Evolutionary conservation across 139 green algal genomes (phyloP).

Genomic region (Coccomyxa sp.): DNA sequence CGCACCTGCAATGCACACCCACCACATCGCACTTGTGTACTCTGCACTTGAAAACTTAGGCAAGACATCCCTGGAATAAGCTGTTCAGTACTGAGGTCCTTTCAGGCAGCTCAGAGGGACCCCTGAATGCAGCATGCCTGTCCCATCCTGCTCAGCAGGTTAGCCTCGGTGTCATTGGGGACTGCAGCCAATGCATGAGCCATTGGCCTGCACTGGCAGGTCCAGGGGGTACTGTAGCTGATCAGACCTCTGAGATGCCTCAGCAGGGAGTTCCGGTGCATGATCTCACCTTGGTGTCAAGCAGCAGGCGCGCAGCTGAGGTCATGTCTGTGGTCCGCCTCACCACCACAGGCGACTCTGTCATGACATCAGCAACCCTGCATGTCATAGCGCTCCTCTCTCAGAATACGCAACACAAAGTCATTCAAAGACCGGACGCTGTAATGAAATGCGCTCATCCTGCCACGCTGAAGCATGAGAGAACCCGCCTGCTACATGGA

Average conservation of each 20-base stretch:
- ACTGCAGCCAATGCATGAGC: not conserved
- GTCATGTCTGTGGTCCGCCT: constrained; percentile 53
- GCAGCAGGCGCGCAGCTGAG: constrained; percentile 50
- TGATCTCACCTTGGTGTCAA: constrained; percentile 19
- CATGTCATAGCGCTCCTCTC: not conserved
- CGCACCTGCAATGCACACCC: no score
- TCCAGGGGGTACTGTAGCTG: not conserved
- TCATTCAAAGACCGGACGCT: no score
- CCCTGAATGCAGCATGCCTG: not conserved
- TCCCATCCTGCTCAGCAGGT: not conserved
- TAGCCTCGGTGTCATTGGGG: not conserved
- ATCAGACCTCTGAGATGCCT: no score
- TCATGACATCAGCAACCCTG: constrained; percentile 81
- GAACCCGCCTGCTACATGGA: not conserved
- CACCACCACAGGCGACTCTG: constrained; percentile 56
- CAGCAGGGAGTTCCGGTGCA: no score
- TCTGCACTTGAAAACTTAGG: not conserved
- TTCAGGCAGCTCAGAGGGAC: not conserved
- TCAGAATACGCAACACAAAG: no score
- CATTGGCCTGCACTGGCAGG: not conserved
- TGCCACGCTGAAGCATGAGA: no score
- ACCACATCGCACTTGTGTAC: constrained; percentile 19
- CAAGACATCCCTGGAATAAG: not conserved
- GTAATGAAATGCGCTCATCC: no score
- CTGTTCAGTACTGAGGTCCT: not conserved